Conservation (phyloP, 75 land plant genomes). For the Ceratopteris richardii region DNA sequence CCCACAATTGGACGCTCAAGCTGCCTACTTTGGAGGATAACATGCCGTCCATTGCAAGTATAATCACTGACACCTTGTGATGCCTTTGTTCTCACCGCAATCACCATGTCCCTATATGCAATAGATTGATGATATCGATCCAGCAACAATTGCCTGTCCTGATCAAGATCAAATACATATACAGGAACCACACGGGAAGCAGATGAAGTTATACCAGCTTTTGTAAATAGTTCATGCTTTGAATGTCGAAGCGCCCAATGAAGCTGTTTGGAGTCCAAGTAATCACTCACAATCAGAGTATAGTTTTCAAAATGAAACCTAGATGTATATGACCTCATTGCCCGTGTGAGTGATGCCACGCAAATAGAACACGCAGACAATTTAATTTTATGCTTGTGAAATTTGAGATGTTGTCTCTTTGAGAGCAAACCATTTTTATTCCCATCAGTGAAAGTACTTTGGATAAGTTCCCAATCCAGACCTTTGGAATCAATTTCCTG, state of each 20-base stretch:
- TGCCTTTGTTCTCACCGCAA: conserved; percentile 68
- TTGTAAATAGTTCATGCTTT: conserved; percentile 41
- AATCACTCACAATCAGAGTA: conserved; percentile 85
- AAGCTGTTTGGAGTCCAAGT: conserved; percentile 83
- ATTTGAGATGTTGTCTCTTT: conserved; percentile 50
- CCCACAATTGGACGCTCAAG: conserved; percentile 86
- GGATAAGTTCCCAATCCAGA: conserved; percentile 56
- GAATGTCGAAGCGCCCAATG: conserved; percentile 59
- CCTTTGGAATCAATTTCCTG: conserved; percentile 29
- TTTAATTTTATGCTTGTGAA: conserved; percentile 39
- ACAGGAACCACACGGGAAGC: conserved; percentile 54
- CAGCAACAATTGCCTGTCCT: conserved; percentile 52
- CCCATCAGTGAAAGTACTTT: conserved; percentile 54
- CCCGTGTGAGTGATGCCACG: conserved; percentile 55
- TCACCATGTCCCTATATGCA: conserved; percentile 90
- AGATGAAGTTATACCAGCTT: conserved; percentile 16
- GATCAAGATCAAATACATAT: conserved; percentile 83
- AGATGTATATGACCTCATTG: conserved; percentile 78
- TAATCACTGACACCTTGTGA: conserved; percentile 87
- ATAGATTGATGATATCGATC: conserved; percentile 92
- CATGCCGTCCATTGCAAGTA: conserved; percentile 88
- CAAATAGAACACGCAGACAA: conserved; percentile 60
- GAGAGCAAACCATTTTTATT: conserved; percentile 40
- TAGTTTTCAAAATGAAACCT: conserved; percentile 85
- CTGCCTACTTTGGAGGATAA: conserved; percentile 57